A percentile compares a stretch with the other conserved stretches of the same genome.
Evolutionary conservation across 2,329 filamentous ascomycete genomes (phyloP).

Genomic region (Colletotrichum siamense): DNA sequence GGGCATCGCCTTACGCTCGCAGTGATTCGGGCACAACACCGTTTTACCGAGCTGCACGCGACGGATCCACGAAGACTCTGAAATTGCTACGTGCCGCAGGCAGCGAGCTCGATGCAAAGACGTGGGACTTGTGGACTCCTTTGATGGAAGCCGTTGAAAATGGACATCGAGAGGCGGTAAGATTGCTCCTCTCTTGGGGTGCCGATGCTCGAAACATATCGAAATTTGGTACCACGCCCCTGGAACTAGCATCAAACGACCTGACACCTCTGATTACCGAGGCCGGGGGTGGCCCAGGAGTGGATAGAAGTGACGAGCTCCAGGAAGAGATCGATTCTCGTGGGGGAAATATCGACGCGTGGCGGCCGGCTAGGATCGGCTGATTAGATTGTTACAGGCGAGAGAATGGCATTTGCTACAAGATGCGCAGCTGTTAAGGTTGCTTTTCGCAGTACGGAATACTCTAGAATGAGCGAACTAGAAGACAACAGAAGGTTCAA

Average conservation of each 20-base stretch:
- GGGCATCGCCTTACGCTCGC: background rate
- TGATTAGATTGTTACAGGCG: accelerated
- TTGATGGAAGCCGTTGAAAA: background rate
- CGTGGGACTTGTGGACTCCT: conserved; percentile 22
- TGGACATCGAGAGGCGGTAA: accelerated
- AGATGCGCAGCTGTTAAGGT: accelerated
- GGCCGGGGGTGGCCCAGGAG: background rate
- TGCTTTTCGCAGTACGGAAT: accelerated
- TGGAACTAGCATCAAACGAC: accelerated
- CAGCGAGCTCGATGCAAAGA: conserved; percentile 13
- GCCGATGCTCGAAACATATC: background rate
- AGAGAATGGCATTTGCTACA: background rate
- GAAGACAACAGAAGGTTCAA: accelerated
- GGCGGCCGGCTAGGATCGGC: background rate
- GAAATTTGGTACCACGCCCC: accelerated
- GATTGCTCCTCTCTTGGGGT: background rate
- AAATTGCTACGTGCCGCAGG: accelerated
- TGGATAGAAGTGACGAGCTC: background rate
- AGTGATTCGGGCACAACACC: background rate
- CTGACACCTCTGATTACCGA: background rate
- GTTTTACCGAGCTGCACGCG: background rate
- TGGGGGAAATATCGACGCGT: background rate
- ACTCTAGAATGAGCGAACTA: accelerated
- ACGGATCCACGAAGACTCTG: background rate
- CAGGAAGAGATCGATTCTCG: background rate